These are phyloP conservation scores for Musa beccarii DNA, from an alignment of 176 grass and related monocot genomes.

Conservation along the genomic window DNA sequence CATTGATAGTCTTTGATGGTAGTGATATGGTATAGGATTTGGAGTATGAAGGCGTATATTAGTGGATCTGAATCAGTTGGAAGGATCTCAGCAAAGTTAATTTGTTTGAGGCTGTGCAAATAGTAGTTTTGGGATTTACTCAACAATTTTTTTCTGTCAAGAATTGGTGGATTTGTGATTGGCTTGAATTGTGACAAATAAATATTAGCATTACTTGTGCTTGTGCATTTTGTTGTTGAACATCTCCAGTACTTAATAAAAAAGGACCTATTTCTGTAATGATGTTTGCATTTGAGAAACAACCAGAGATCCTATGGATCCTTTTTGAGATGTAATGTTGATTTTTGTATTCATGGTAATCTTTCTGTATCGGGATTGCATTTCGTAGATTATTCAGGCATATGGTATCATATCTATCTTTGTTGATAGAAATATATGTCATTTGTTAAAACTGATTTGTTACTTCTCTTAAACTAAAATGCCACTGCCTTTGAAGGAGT, in stretches of 20 bases:
- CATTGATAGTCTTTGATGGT: neutral
- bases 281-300: no score
- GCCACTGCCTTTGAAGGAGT: no score
- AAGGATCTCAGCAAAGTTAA: constrained; percentile 33
- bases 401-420: no score
- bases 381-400: no score
- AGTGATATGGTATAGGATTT: neutral
- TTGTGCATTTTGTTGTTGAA: neutral
- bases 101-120: constrained; percentile 62
- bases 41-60: constrained; percentile 32
- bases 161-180: constrained; percentile 30
- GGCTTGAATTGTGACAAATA: constrained; percentile 16
- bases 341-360: no score
- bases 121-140: constrained; percentile 23
- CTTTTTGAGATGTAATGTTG: no score
- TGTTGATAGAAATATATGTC: no score
- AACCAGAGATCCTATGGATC: no score
- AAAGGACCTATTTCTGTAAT: no score
- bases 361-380: no score
- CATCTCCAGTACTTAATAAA: neutral
- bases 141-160: constrained; percentile 37
- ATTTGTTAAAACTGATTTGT: no score
- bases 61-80: constrained; percentile 22
- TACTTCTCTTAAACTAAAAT: no score
- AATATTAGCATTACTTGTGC: neutral